These are phyloP conservation scores for Collybia sordida DNA, from an alignment of 768 basidiomycete species.

Conservation along the genomic window DNA sequence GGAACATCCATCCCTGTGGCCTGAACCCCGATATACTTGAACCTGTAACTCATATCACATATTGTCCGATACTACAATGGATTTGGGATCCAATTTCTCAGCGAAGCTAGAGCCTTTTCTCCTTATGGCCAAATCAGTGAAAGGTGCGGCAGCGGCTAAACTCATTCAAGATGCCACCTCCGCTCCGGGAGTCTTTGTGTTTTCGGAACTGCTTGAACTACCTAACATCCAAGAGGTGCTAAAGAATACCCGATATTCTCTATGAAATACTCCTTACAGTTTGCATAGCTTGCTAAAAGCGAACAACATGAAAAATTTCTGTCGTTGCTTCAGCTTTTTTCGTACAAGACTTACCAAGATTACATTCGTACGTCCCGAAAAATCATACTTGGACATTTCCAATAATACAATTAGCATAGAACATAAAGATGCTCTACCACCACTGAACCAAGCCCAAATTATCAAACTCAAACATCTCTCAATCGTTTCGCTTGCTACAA, in stretches of 20 bases:
- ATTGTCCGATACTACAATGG: slow-evolving; percentile 42
- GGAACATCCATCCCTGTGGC: no score
- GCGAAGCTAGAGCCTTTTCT: slow-evolving; percentile 86
- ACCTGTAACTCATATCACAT: not conserved
- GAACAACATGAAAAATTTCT: slow-evolving; percentile 64
- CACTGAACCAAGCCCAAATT: slow-evolving; percentile 69
- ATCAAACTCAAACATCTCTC: slow-evolving; percentile 93
- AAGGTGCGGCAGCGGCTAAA: slow-evolving; percentile 91
- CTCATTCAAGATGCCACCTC: slow-evolving; percentile 83
- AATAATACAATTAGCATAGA: slow-evolving; percentile 38
- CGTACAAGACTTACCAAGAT: slow-evolving; percentile 84
- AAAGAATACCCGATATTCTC: not conserved
- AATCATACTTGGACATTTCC: not conserved
- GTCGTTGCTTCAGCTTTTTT: slow-evolving; percentile 79
- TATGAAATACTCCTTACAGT: not conserved
- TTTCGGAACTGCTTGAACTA: slow-evolving; percentile 82
- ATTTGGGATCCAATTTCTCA: slow-evolving; percentile 59
- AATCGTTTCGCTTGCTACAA: slow-evolving; percentile 78
- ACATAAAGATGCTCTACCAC: slow-evolving; percentile 63
- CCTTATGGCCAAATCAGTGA: slow-evolving; percentile 88
- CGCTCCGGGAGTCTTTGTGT: slow-evolving; percentile 90
- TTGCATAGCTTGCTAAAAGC: slow-evolving; percentile 58
- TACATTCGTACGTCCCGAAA: slow-evolving; percentile 58
- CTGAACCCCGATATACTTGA: no score
- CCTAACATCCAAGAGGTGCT: slow-evolving; percentile 83